These are phyloP conservation scores for Chrysopogon serrulatus DNA, from an alignment of 176 grass and related monocot species.

Conservation along the genomic window DNA sequence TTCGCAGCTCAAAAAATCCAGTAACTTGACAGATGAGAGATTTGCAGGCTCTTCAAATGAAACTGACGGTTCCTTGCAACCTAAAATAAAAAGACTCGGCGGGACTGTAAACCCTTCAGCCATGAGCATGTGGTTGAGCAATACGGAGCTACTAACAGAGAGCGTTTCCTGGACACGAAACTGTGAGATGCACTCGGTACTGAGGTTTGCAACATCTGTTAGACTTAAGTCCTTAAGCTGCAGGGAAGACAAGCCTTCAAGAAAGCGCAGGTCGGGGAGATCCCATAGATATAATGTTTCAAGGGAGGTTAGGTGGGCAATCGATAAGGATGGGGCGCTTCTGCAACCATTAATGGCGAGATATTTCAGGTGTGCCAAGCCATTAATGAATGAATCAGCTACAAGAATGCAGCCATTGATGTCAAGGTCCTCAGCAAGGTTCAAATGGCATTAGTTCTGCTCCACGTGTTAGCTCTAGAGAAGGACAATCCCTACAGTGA, in stretches of 20 bases:
- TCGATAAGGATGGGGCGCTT: not conserved
- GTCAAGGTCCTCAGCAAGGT: fast-evolving
- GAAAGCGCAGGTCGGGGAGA: not conserved
- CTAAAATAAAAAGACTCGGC: fast-evolving
- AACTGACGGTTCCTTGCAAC: not conserved
- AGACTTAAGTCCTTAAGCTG: fast-evolving
- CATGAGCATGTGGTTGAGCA: not conserved
- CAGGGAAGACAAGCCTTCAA: slow-evolving; percentile 7
- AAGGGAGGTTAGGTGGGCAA: not conserved
- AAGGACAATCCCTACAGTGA: not conserved
- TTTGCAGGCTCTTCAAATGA: not conserved
- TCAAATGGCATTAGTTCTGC: not conserved
- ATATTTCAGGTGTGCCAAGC: fast-evolving
- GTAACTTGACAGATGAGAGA: not conserved
- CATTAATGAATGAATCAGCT: not conserved
- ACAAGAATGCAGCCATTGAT: fast-evolving
- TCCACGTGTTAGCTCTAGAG: not conserved
- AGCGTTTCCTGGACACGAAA: not conserved
- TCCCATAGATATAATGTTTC: fast-evolving
- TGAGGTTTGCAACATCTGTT: not conserved
- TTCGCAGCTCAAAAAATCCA: fast-evolving
- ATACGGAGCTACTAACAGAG: not conserved
- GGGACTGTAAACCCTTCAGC: not conserved
- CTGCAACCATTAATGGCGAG: fast-evolving
- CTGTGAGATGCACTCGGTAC: not conserved